Evolutionary conservation across 1,139 yeast species (phyloP), one percentile per base, ranked within the genome.

Genomic region (Diutina ranongensis): DNA sequence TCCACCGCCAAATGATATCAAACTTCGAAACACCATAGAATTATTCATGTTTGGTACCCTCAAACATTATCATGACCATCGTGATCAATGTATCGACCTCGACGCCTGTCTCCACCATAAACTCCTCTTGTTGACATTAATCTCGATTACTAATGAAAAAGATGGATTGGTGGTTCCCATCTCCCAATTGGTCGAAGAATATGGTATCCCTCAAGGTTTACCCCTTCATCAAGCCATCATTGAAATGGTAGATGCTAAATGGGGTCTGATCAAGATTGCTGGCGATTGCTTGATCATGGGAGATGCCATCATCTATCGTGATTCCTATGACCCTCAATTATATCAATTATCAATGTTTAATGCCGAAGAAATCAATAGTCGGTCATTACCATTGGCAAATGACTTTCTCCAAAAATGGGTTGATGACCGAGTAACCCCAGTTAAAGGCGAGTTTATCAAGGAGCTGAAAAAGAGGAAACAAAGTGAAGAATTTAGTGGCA

Each of bases 221-320:
- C 32, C 22, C 13, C 20, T 38, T 4, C 32, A 38, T 16, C 19
- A 21, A 7, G 42, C 42, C 32, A 25, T 38, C 32, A 38, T 38
- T 20, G 21, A 22, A 25, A 25, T 38, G 42, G 42, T 38, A 13
- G 42, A 38, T 5, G n/a, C 12, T 20, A 38, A 38, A 8, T 38
- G 28, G 19, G 42, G 25, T 3, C 31, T 25, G 15, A n/a, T 38
- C 20, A 22, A n/a, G 13, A 22, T 38, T 7, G 32, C 31, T 8
- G 42, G 42, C 32, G 42, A 38, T 15, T 5, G n/a, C 10, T 25
- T 38, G 28, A 32, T 38, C n/a, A 12, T 38, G 19, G 42, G 42
- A 3, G 18, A 18, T 12, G 32, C 42, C n/a, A 13, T 3, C 7
- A 32, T 38, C 32, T n/a, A 15, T 5, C 18, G 42, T 10, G 42